These are phyloP conservation scores for Venturia asperata DNA, from an alignment of 2,329 filamentous ascomycete genomes.

Conservation along the genomic window DNA sequence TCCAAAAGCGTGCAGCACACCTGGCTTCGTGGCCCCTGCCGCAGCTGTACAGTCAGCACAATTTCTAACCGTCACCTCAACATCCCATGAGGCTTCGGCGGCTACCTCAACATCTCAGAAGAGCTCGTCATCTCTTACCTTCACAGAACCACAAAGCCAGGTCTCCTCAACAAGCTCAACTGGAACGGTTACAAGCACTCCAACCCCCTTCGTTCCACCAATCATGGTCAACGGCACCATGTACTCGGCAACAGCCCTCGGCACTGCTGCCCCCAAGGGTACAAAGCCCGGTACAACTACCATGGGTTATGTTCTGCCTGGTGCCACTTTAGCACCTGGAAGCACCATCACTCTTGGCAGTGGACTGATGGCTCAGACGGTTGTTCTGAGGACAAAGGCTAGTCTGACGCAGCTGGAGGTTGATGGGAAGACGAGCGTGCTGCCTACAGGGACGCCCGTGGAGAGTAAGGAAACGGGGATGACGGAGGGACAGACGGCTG, in stretches of 20 bases:
- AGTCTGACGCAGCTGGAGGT: conserved; percentile 7
- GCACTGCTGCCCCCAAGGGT: neutral
- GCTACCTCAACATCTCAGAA: neutral
- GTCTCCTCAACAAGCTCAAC: neutral
- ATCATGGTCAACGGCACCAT: neutral
- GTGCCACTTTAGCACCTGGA: neutral
- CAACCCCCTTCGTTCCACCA: neutral
- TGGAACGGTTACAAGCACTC: neutral
- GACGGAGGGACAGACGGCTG: neutral
- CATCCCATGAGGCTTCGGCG: conserved; percentile 1
- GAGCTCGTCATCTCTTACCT: neutral
- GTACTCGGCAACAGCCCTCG: neutral
- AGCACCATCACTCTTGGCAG: conserved; percentile 2
- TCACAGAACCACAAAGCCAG: neutral
- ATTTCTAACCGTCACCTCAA: conserved; percentile 10
- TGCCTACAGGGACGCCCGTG: neutral
- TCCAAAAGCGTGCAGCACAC: neutral
- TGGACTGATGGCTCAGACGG: neutral
- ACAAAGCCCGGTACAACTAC: neutral
- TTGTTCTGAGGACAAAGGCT: conserved; percentile 13
- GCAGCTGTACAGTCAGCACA: neutral
- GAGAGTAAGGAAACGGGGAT: neutral
- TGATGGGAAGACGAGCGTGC: neutral
- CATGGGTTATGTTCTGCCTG: neutral
- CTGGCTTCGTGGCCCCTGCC: neutral